Evolutionary conservation across 176 grass and related monocot species (phyloP), one percentile per base, ranked within the genome.

Genomic region (Saccharum officinarum): DNA sequence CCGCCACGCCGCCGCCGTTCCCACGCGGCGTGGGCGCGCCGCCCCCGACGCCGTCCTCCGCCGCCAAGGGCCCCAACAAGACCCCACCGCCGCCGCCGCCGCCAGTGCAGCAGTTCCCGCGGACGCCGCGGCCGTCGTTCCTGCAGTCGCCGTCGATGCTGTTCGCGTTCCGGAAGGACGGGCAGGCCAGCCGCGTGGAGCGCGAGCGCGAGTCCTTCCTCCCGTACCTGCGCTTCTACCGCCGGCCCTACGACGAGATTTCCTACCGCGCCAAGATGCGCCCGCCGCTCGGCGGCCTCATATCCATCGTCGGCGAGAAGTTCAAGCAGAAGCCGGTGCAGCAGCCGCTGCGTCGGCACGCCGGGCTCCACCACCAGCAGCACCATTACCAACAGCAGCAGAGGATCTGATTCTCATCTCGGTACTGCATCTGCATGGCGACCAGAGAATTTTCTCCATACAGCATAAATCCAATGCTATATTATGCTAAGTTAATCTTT

Each of bases 251-350:
- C 78, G 97, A 99, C 44, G 94, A 99, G 90, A 94, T 96, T 1
- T 75, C 91, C n/a, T 99, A 99, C 82, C 97, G 97, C 18, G 92
- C 94, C 75, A 94, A 86, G 84, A 94, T 99, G 97, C 89, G 97
- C 8, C 92, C 92, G 1, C 97, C 97, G n/a, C 90, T 97, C 0
- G 97, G 97, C 64, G 97, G 97, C 11, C 94, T 99, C 41, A 94
- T 91, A 0, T 91, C 97, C 82, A 99, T 99, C 84, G 92, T 99
- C 67, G 77, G 85, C 50, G 77, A 95, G 9, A 89, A 92, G 71
- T 86, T 89, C 50, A 91, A 86, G 82, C 85, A 75, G 49, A 83
- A 75, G 81, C 49, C 85, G 40, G 46, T 14, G 11, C 84, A 83
- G 69, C 89, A 70, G 70, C 34, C 23, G 10, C 81, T 31, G 9